These are phyloP conservation scores for Ailanthus altissimus DNA, from an alignment of 345 rosid genomes.

Conservation along the genomic window DNA sequence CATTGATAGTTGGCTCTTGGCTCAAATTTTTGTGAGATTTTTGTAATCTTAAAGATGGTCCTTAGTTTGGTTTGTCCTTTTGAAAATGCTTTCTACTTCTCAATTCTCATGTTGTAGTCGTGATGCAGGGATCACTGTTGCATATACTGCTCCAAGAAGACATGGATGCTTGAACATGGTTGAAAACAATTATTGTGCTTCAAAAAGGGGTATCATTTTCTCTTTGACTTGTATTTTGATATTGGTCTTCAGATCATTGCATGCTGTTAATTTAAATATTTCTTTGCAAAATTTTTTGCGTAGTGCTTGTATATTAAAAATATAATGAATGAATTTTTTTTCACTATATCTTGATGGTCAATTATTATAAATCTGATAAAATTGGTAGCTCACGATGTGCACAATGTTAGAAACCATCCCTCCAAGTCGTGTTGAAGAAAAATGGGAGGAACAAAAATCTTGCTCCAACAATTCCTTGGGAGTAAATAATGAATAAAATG, in stretches of 20 bases:
- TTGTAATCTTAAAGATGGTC: constrained; percentile 5
- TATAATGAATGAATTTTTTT: neutral
- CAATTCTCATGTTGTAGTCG: constrained; percentile 24
- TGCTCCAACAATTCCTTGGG: neutral
- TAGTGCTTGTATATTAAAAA: neutral
- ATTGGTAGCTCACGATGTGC: neutral
- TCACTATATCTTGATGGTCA: neutral
- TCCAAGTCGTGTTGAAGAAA: neutral
- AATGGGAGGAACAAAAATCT: neutral
- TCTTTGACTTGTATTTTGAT: constrained; percentile 1
- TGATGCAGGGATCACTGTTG: constrained; percentile 66
- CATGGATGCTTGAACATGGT: constrained; percentile 84
- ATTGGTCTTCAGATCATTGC: constrained; percentile 10
- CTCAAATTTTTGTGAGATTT: neutral
- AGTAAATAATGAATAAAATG: neutral
- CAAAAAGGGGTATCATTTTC: constrained; percentile 66
- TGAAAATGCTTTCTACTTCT: constrained; percentile 16
- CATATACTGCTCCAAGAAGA: constrained; percentile 79
- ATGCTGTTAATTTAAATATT: constrained; percentile 2
- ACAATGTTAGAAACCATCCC: neutral
- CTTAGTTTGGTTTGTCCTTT: constrained; percentile 5
- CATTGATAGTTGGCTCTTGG: neutral
- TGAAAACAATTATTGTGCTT: constrained; percentile 89
- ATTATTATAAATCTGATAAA: neutral
- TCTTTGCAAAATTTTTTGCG: neutral